Conservation (phyloP, 2,329 filamentous ascomycete species). For the Endocalyx cinctus region DNA sequence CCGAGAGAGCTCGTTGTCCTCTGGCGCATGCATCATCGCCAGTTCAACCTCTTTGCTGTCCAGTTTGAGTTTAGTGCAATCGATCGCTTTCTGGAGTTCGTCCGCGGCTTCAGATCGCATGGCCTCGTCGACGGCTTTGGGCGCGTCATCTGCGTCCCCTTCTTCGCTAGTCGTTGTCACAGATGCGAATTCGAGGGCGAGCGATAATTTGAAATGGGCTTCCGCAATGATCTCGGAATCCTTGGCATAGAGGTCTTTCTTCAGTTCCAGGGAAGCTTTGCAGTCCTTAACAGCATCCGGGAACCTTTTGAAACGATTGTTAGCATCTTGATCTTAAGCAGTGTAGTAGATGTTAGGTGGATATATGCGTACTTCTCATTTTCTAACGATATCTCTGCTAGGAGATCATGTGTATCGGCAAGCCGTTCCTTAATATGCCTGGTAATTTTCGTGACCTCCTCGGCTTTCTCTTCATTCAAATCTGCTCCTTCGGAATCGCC, state of each 20-base stretch:
- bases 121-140: constrained; percentile 59
- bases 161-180: constrained; percentile 59
- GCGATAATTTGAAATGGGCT: constrained; percentile 91
- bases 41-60: constrained; percentile 65
- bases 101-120: constrained; percentile 66
- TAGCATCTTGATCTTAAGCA: constrained; percentile 1
- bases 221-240: constrained; percentile 87
- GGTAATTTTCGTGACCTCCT: constrained; percentile 36
- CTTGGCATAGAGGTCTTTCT: constrained; percentile 70
- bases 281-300: constrained; percentile 81
- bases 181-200: constrained; percentile 90
- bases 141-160: constrained; percentile 38
- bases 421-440: constrained; percentile 76
- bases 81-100: constrained; percentile 70
- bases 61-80: constrained; percentile 66
- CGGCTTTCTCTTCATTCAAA: constrained; percentile 36
- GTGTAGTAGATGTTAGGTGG: neutral
- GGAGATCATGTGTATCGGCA: constrained; percentile 87
- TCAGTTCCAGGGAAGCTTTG: constrained; percentile 70
- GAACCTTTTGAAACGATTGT: no score
- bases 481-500: constrained; percentile 35
- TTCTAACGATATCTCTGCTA: constrained; percentile 95
- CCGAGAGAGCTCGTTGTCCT: constrained; percentile 61
- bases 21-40: constrained; percentile 56
- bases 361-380: constrained; percentile 64